These are phyloP conservation scores for Trichoderma harzianum DNA, from an alignment of 2,329 filamentous ascomycete genomes.

Conservation along the genomic window DNA sequence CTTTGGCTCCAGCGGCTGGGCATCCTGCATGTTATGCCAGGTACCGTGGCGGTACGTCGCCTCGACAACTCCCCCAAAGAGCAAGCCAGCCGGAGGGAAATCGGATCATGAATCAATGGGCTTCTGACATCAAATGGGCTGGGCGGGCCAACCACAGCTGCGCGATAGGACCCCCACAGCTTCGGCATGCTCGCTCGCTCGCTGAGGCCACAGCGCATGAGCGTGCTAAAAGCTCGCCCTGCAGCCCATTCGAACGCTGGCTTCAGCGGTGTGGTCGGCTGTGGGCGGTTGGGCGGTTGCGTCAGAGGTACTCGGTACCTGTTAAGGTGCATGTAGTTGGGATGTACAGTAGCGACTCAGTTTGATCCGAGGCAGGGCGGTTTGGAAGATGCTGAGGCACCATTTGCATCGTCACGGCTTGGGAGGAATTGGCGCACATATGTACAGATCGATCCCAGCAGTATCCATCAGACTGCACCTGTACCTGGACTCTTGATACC, in stretches of 20 bases:
- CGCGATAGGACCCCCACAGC: background rate
- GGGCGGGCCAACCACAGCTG: background rate
- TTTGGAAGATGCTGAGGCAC: background rate
- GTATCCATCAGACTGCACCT: background rate
- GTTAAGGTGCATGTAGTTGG: background rate
- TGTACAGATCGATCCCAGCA: background rate
- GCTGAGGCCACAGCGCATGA: background rate
- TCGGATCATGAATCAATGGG: background rate
- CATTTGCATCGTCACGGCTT: background rate
- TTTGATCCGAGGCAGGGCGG: background rate
- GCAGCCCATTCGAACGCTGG: background rate
- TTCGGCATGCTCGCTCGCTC: background rate
- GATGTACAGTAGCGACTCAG: background rate
- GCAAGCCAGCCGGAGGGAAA: background rate
- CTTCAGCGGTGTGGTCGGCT: constrained; percentile 14
- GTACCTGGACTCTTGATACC: background rate
- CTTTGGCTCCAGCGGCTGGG: background rate
- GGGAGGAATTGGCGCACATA: background rate
- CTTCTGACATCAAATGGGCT: background rate
- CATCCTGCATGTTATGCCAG: constrained; percentile 1
- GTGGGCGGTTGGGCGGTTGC: background rate
- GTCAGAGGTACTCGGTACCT: background rate
- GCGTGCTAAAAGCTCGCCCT: background rate
- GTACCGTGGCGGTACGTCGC: constrained; percentile 1
- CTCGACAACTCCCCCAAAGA: background rate